Conservation (phyloP, 805 yeast genomes). For the Limtongia smithiae region DNA sequence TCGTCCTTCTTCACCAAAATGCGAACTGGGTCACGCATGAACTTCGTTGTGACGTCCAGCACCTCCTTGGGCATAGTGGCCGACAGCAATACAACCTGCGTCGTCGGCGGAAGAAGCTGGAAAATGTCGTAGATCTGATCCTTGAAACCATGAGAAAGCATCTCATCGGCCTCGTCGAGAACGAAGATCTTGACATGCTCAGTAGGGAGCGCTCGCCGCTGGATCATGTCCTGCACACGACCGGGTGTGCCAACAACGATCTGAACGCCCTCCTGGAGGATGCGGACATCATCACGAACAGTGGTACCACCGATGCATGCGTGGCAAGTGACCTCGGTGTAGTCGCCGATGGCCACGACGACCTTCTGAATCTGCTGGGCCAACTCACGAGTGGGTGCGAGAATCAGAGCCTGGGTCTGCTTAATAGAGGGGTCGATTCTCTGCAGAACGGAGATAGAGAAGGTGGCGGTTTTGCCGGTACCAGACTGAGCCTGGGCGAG, state of each 20-base stretch:
- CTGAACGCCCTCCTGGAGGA: constrained; percentile 75
- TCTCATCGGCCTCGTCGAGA: constrained; percentile 95
- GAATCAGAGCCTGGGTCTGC: constrained; percentile 82
- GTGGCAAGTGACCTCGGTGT: constrained; percentile 78
- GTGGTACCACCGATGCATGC: constrained; percentile 94
- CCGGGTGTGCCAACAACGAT: constrained; percentile 98
- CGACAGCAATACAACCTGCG: constrained; percentile 90
- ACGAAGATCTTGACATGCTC: constrained; percentile 81
- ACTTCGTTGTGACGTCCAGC: constrained; percentile 83
- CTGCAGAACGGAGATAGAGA: constrained; percentile 89
- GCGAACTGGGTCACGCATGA: constrained; percentile 89
- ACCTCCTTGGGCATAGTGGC: constrained; percentile 94
- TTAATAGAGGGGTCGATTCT: constrained; percentile 68
- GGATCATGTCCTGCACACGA: constrained; percentile 85
- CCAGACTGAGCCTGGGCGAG: constrained; percentile 99
- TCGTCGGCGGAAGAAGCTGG: constrained; percentile 73
- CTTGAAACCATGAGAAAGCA: constrained; percentile 88
- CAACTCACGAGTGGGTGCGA: constrained; percentile 95
- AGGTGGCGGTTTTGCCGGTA: constrained; percentile 98
- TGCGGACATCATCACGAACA: constrained; percentile 74
- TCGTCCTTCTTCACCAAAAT: constrained; percentile 93
- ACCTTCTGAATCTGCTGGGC: constrained; percentile 92
- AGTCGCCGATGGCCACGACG: constrained; percentile 78
- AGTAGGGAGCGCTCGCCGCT: constrained; percentile 70
- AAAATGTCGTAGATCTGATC: constrained; percentile 93